A percentile compares a stretch with the other conserved stretches of the same genome.
phyloP scores from a whole-genome alignment of 495 filamentous ascomycete species.

The Penicillium parvum region DNA sequence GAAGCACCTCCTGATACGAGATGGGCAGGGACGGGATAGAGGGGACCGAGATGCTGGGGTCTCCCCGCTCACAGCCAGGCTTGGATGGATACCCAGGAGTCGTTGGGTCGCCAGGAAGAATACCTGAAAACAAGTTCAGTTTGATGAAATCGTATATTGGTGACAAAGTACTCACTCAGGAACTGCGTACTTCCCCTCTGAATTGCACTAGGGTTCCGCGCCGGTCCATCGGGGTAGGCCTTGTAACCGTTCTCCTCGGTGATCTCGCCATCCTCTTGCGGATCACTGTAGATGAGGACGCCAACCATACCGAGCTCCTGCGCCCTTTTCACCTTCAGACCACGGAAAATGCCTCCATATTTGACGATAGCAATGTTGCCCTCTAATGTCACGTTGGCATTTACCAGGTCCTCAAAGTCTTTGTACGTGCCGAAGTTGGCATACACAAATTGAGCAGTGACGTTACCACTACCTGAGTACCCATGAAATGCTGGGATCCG shows the following conservation, averaged over 20 bases:
- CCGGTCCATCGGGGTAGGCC: conserved; percentile 81
- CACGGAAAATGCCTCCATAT: conserved; percentile 84
- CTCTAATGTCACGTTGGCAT: conserved; percentile 67
- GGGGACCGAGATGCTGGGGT: conserved; percentile 64
- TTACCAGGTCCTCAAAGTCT: conserved; percentile 79
- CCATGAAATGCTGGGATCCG: conserved; percentile 93
- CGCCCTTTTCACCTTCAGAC: conserved; percentile 87
- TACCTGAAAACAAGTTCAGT: conserved; percentile 33
- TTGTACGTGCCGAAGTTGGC: conserved; percentile 83
- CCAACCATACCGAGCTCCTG: conserved; percentile 91
- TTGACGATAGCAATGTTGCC: conserved; percentile 86
- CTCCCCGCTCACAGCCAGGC: conserved; percentile 75
- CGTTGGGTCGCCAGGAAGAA: conserved; percentile 66
- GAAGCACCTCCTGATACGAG: conserved; percentile 81
- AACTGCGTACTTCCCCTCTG: conserved; percentile 90
- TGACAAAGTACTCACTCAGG: conserved; percentile 49
- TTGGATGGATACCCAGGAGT: conserved; percentile 94
- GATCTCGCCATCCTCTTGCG: conserved; percentile 78
- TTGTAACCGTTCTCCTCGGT: conserved; percentile 77
- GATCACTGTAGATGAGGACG: conserved; percentile 79
- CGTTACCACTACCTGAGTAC: conserved; percentile 88
- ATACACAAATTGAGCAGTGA: conserved; percentile 77
- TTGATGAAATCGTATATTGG: background rate
- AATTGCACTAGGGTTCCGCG: conserved; percentile 81
- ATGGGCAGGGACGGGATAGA: conserved; percentile 90